Percentiles rank a stretch among this genome's conserved stretches.
Conservation (phyloP, 1,284 basidiomycete genomes). For the Sutorius eximius region DNA sequence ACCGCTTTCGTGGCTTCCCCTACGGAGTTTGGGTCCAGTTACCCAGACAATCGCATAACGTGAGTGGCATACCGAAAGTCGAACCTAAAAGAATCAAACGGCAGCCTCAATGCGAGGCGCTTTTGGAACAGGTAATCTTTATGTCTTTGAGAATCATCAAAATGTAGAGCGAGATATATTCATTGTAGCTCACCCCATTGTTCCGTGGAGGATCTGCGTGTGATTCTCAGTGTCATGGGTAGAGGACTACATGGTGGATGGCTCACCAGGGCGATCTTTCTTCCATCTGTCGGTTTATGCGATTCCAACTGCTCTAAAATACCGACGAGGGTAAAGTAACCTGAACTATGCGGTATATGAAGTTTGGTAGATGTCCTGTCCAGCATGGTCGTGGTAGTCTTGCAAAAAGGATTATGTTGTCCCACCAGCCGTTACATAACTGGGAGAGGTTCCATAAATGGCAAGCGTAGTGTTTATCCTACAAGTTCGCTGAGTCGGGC, state of each 20-base stretch:
- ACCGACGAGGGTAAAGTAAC: constrained; percentile 54
- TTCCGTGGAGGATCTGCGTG: constrained; percentile 68
- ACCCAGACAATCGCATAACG: background rate
- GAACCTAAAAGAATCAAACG: constrained; percentile 79
- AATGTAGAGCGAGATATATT: background rate
- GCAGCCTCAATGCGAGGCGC: constrained; percentile 63
- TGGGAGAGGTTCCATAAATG: constrained; percentile 21
- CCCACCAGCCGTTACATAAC: background rate
- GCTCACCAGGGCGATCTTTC: constrained; percentile 68
- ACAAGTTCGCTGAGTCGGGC: background rate
- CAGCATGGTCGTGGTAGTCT: constrained; percentile 32
- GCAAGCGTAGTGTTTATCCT: constrained; percentile 25
- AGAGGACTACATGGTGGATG: background rate
- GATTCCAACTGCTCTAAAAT: constrained; percentile 62
- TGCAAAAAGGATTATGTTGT: constrained; percentile 7
- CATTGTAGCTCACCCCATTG: constrained; percentile 58
- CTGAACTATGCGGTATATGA: constrained; percentile 56
- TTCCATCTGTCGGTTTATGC: constrained; percentile 49
- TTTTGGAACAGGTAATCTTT: constrained; percentile 84
- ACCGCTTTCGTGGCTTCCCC: constrained; percentile 73
- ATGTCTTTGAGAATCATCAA: constrained; percentile 48
- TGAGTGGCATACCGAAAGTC: constrained; percentile 70
- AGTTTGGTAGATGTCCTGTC: constrained; percentile 47
- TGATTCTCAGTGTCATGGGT: constrained; percentile 13
- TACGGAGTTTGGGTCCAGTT: constrained; percentile 28